These are phyloP conservation scores for Onygena corvina DNA, from an alignment of 2,329 filamentous ascomycete species.

Conservation along the genomic window DNA sequence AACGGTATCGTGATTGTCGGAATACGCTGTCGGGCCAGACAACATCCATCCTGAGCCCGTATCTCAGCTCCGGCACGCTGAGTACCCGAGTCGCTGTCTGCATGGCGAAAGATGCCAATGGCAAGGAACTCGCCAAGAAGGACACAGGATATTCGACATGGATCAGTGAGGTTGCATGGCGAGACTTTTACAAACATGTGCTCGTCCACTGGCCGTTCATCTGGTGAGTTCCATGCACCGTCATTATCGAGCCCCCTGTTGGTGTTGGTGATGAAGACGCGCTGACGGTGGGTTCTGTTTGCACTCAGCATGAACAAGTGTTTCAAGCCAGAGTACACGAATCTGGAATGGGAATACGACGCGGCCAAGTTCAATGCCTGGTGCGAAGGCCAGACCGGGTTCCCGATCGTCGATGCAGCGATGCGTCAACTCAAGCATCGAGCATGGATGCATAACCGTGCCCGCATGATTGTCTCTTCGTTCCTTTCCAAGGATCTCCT, in stretches of 20 bases:
- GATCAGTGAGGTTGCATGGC: slow-evolving; percentile 76
- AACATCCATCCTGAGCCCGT: slow-evolving; percentile 61
- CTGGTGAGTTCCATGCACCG: slow-evolving; percentile 26
- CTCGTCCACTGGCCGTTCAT: slow-evolving; percentile 70
- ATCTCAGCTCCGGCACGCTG: slow-evolving; percentile 57
- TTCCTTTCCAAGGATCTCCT: slow-evolving; percentile 71
- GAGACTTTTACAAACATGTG: slow-evolving; percentile 81
- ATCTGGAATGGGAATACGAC: slow-evolving; percentile 73
- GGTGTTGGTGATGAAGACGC: too few relatives aligned
- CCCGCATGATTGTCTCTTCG: slow-evolving; percentile 70
- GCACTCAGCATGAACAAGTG: slow-evolving; percentile 56
- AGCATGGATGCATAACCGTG: slow-evolving; percentile 75
- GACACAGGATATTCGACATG: slow-evolving; percentile 55
- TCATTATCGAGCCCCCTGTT: background rate
- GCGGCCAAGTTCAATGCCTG: slow-evolving; percentile 57
- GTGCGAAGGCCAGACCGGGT: slow-evolving; percentile 63
- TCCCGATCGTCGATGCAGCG: slow-evolving; percentile 72
- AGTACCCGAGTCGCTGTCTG: slow-evolving; percentile 55
- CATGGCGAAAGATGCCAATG: slow-evolving; percentile 51
- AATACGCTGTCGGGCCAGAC: slow-evolving; percentile 52
- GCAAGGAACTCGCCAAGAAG: slow-evolving; percentile 51
- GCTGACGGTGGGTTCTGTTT: background rate
- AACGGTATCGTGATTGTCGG: slow-evolving; percentile 50
- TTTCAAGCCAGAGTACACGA: slow-evolving; percentile 73
- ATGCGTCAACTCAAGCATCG: slow-evolving; percentile 62